These are phyloP conservation scores for Eucalyptus virginea DNA, from an alignment of 345 rosid genomes.

Conservation along the genomic window DNA sequence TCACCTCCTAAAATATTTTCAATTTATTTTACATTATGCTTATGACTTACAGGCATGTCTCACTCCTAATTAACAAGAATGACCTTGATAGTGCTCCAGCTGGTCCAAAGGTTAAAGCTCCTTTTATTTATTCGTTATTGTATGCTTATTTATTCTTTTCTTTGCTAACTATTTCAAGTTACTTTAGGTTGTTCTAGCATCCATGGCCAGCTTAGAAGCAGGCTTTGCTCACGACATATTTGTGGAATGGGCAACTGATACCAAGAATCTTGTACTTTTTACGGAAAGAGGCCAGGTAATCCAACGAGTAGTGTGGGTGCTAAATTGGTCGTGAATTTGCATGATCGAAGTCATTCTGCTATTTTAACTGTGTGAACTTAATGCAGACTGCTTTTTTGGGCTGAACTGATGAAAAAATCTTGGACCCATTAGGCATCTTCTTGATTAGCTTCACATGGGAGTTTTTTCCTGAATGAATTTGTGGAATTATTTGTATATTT, in stretches of 20 bases:
- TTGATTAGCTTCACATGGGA: not conserved
- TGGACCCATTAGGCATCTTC: not conserved
- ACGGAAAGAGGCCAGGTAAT: constrained; percentile 96
- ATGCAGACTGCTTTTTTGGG: not conserved
- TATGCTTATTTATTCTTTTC: not conserved
- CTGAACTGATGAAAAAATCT: not conserved
- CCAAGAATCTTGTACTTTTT: constrained; percentile 77
- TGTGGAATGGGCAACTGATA: constrained; percentile 91
- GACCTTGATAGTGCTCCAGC: constrained; percentile 79
- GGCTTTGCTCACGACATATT: constrained; percentile 96
- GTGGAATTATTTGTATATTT: not conserved
- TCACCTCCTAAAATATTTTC: not conserved
- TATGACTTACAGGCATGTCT: constrained; percentile 54
- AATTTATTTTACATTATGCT: not conserved
- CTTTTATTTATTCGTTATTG: not conserved
- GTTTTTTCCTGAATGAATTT: not conserved
- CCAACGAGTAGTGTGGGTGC: not conserved
- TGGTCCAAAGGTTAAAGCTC: constrained; percentile 79
- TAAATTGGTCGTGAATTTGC: not conserved
- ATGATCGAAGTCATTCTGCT: not conserved
- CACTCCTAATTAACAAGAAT: constrained; percentile 72
- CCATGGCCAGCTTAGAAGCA: constrained; percentile 97
- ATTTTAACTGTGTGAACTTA: not conserved
- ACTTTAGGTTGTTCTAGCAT: constrained; percentile 78
- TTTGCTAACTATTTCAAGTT: not conserved